Conservation (phyloP, 768 basidiomycete genomes). For the Mycena floridula region DNA sequence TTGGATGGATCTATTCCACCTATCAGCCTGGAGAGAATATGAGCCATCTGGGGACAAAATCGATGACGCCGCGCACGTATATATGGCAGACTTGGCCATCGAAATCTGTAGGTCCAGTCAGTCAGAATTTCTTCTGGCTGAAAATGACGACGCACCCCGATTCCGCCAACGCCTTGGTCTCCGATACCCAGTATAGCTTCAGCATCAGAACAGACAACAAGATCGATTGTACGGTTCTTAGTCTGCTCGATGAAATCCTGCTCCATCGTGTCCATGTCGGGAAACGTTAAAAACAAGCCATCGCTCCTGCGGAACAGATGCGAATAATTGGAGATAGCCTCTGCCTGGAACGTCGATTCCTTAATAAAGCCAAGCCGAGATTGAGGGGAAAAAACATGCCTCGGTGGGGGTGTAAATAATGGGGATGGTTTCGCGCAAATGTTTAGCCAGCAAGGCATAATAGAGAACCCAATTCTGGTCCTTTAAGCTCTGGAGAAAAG, state of each 20-base stretch:
- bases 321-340: constrained; percentile 80
- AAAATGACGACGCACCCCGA: too few relatives aligned
- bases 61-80: constrained; percentile 40
- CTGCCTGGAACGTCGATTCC: constrained; percentile 39
- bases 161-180: constrained; percentile 67
- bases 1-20: constrained; percentile 61
- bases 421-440: constrained; percentile 57
- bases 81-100: constrained; percentile 73
- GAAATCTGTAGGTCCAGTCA: constrained; percentile 43
- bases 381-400: neutral
- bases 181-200: constrained; percentile 82
- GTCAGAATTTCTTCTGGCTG: constrained; percentile 7
- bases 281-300: constrained; percentile 66
- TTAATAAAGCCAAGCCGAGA: neutral
- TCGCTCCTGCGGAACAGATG: constrained; percentile 77
- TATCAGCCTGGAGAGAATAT: constrained; percentile 37
- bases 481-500: constrained; percentile 70
- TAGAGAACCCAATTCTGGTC: constrained; percentile 82
- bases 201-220: constrained; percentile 80
- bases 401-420: constrained; percentile 70
- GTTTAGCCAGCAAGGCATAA: constrained; percentile 54
- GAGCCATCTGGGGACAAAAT: neutral
- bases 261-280: constrained; percentile 63
- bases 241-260: constrained; percentile 68
- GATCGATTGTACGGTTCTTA: constrained; percentile 55